Evolutionary conservation across 139 green algal species (phyloP).

Genomic region (Micractinium conductrix): DNA sequence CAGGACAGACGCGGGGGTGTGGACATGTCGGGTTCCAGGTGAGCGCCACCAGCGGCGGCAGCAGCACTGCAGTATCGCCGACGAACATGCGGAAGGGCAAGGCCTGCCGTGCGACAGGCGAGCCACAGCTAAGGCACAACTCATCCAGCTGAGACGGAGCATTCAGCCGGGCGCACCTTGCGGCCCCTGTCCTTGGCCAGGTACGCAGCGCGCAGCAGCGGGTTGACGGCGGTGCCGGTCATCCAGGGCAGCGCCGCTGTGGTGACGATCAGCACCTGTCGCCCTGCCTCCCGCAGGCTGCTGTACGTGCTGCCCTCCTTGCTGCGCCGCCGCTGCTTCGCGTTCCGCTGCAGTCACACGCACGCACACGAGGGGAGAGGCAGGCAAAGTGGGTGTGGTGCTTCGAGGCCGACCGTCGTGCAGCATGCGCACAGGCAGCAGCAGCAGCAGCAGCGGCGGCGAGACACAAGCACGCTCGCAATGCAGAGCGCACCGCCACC

Average conservation of each 20-base stretch:
- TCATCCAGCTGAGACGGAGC: neutral
- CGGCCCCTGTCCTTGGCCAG: slow-evolving; percentile 73
- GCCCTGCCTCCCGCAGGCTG: slow-evolving; percentile 76
- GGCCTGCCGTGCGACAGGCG: no score
- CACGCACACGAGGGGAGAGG: neutral
- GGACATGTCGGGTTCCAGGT: no score
- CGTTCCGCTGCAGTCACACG: neutral
- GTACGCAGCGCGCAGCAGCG: slow-evolving; percentile 96
- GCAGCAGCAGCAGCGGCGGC: no score
- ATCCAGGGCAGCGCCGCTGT: slow-evolving; percentile 98
- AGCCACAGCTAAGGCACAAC: neutral
- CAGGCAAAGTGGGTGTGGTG: neutral
- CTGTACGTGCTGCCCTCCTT: slow-evolving; percentile 2
- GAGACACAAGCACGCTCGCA: no score
- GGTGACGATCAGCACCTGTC: slow-evolving; percentile 96
- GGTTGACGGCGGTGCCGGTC: slow-evolving; percentile 98
- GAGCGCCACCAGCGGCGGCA: slow-evolving; percentile 62
- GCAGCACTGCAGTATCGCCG: neutral
- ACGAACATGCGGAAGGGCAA: no score
- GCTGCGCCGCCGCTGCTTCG: neutral
- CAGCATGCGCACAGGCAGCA: neutral
- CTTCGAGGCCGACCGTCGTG: neutral
- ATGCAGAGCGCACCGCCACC: neutral
- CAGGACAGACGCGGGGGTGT: no score
- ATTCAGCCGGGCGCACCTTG: slow-evolving; percentile 54